A percentile compares a stretch with the other conserved stretches of the same genome.
These are phyloP conservation scores for Gyrodon lividus DNA, from an alignment of 768 basidiomycete species.

Conservation along the genomic window DNA sequence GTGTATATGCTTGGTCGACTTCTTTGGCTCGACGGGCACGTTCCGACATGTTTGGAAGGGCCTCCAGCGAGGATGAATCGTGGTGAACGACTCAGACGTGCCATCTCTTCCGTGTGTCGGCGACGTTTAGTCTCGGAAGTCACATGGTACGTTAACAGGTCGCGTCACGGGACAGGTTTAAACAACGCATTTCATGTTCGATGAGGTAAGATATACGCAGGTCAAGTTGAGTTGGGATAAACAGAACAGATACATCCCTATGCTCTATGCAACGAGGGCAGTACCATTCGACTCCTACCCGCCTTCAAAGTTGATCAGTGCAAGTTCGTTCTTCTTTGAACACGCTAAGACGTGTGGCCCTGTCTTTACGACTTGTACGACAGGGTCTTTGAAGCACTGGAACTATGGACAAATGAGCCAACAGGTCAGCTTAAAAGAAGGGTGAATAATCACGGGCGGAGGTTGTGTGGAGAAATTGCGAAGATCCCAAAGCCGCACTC, in stretches of 20 bases:
- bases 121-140: too few species aligned
- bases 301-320: conserved; percentile 25
- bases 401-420: conserved; percentile 24
- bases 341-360: conserved; percentile 36
- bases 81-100: neutral
- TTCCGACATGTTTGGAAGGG: conserved; percentile 22
- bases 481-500: conserved; percentile 48
- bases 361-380: conserved; percentile 38
- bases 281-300: neutral
- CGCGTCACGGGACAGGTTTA: too few species aligned
- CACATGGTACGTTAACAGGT: too few species aligned
- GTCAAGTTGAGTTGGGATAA: too few species aligned
- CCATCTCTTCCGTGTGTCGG: too few species aligned
- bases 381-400: conserved; percentile 35
- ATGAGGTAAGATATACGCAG: too few species aligned
- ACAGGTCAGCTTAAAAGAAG: neutral
- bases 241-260: neutral
- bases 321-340: conserved; percentile 38
- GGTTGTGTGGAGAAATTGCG: conserved; percentile 34
- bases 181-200: too few species aligned
- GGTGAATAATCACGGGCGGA: conserved; percentile 19
- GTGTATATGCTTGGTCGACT: conserved; percentile 53
- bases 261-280: neutral
- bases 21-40: conserved; percentile 50
- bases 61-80: neutral